These are phyloP conservation scores for Phylloporus scabripes DNA, from an alignment of 768 basidiomycete species.

Conservation along the genomic window DNA sequence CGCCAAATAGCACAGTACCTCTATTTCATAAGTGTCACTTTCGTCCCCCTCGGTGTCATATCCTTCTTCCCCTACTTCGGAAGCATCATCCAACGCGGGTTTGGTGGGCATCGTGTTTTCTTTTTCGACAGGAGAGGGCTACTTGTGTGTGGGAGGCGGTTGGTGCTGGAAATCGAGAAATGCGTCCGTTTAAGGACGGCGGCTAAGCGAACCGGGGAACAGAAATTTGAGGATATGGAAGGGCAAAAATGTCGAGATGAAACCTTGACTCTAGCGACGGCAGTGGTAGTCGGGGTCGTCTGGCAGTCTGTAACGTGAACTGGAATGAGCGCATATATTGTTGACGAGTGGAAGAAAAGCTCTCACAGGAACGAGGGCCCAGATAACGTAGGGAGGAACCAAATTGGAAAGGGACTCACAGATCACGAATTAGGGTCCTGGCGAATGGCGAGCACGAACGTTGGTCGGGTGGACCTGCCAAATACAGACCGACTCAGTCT, in stretches of 20 bases:
- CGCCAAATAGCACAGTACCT: slow-evolving; percentile 12
- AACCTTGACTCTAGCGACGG: background rate
- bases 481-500: too few relatives aligned
- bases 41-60: slow-evolving; percentile 22
- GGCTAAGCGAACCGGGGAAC: slow-evolving; percentile 10
- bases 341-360: background rate
- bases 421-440: slow-evolving; percentile 4
- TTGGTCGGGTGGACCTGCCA: slow-evolving; percentile 22
- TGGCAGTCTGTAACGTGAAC: slow-evolving; percentile 4
- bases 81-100: too few relatives aligned
- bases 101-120: slow-evolving; percentile 17
- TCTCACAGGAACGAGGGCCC: slow-evolving; percentile 1
- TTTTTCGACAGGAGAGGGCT: background rate
- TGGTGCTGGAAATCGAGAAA: slow-evolving; percentile 2
- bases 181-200: slow-evolving; percentile 9
- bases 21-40: slow-evolving; percentile 23
- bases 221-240: background rate
- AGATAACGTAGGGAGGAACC: slow-evolving; percentile 15
- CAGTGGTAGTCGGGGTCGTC: slow-evolving; percentile 1
- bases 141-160: slow-evolving; percentile 1
- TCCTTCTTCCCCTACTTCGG: slow-evolving; percentile 2
- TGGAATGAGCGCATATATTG: background rate
- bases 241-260: background rate
- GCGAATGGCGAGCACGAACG: slow-evolving; percentile 25
- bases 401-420: slow-evolving; percentile 12